Conservation (phyloP, 257 asterid genomes). For the Parsonsia alboflavescens region DNA sequence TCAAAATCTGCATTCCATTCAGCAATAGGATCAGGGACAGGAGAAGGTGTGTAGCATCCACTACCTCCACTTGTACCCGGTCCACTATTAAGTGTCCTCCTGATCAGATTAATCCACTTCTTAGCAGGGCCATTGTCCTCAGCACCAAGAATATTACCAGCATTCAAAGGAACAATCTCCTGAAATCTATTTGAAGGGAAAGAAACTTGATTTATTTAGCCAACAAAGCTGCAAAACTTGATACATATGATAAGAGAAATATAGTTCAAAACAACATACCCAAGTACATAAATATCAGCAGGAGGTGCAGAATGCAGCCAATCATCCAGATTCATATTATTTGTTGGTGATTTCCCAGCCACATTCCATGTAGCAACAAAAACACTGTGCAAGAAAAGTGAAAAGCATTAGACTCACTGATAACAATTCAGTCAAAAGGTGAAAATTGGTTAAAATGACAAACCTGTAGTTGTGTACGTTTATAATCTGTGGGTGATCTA, state of each 20-base stretch:
- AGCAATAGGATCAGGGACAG: slow-evolving; percentile 78
- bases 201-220: slow-evolving; percentile 8
- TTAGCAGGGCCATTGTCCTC: slow-evolving; percentile 99
- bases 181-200: slow-evolving; percentile 54
- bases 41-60: slow-evolving; percentile 83
- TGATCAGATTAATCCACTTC: slow-evolving; percentile 74
- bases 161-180: slow-evolving; percentile 95
- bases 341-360: slow-evolving; percentile 86
- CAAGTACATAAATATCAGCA: slow-evolving; percentile 96
- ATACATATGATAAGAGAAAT: neutral
- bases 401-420: slow-evolving; percentile 3
- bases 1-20: slow-evolving; percentile 94
- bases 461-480: slow-evolving; percentile 69
- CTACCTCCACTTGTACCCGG: slow-evolving; percentile 57
- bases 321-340: slow-evolving; percentile 75
- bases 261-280: slow-evolving; percentile 38
- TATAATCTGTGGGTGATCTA: slow-evolving; percentile 92
- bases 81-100: slow-evolving; percentile 63
- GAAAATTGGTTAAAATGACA: slow-evolving; percentile 31
- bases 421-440: neutral
- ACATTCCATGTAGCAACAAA: slow-evolving; percentile 97
- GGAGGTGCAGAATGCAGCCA: slow-evolving; percentile 98
- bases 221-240: slow-evolving; percentile 3
- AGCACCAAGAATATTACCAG: slow-evolving; percentile 92
- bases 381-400: slow-evolving; percentile 38